Evolutionary conservation across 2,329 filamentous ascomycete species (phyloP).

Genomic region (Ophiostoma pallidulum): DNA sequence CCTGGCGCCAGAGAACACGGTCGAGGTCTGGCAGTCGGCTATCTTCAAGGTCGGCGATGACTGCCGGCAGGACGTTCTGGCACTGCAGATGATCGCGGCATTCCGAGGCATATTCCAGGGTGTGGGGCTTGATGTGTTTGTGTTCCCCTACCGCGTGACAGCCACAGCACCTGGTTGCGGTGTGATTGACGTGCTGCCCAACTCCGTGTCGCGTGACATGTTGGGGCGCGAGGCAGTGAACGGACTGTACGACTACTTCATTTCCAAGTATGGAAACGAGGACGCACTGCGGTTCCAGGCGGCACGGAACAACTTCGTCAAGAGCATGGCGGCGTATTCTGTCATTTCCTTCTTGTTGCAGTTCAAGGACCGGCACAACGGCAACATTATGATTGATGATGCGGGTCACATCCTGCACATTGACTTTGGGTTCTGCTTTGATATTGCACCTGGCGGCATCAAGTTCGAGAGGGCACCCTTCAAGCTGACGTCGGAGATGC

Average conservation of each 20-base stretch:
- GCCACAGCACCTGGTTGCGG: conserved; percentile 95
- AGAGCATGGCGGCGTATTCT: conserved; percentile 97
- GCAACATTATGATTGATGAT: conserved; percentile 99
- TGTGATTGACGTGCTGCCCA: conserved; percentile 95
- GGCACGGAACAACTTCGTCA: conserved; percentile 94
- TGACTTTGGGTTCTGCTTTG: conserved; percentile 98
- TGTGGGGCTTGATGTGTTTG: conserved; percentile 90
- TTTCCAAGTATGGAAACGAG: conserved; percentile 94
- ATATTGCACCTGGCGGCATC: conserved; percentile 93
- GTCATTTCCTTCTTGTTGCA: conserved; percentile 94
- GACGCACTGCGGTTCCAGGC: conserved; percentile 92
- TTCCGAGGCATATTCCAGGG: conserved; percentile 96
- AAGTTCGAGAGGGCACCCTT: conserved; percentile 97
- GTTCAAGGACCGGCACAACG: conserved; percentile 98
- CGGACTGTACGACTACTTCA: conserved; percentile 95
- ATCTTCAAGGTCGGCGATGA: conserved; percentile 99
- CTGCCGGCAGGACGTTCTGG: conserved; percentile 92
- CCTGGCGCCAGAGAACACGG: conserved; percentile 41
- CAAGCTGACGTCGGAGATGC: conserved; percentile 95
- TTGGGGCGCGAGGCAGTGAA: conserved; percentile 96
- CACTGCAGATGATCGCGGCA: conserved; percentile 93
- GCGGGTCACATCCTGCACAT: conserved; percentile 96
- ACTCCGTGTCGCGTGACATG: conserved; percentile 98
- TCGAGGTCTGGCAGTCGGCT: conserved; percentile 97
- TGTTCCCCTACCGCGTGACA: conserved; percentile 94